These are phyloP conservation scores for Penicillium frequentans DNA, from an alignment of 2,329 filamentous ascomycete genomes.

Conservation along the genomic window DNA sequence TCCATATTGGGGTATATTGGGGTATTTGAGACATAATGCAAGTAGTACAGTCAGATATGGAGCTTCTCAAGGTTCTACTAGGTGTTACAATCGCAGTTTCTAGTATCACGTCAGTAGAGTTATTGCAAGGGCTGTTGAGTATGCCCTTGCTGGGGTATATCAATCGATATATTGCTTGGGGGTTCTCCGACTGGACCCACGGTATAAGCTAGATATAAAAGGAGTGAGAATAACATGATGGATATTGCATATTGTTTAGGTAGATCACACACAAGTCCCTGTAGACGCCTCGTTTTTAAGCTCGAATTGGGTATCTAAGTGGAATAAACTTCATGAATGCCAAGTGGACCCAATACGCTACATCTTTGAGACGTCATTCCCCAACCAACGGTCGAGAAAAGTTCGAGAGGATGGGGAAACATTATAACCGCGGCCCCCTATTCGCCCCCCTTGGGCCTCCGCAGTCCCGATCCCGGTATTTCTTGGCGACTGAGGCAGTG, in stretches of 20 bases:
- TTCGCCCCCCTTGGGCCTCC: neutral
- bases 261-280: neutral
- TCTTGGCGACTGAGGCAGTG: slow-evolving; percentile 33
- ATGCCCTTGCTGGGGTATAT: neutral
- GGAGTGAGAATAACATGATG: neutral
- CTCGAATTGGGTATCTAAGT: neutral
- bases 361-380: neutral
- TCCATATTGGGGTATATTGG: neutral
- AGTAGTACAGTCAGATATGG: neutral
- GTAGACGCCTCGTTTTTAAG: neutral
- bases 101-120: neutral
- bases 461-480: neutral
- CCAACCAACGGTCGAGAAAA: neutral
- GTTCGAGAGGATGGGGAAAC: neutral
- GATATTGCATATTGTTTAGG: neutral
- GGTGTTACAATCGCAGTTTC: neutral
- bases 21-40: neutral
- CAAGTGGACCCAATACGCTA: neutral
- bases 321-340: neutral
- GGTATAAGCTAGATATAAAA: neutral
- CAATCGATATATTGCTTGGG: neutral
- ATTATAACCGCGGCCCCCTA: neutral
- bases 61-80: neutral
- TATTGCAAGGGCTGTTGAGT: neutral
- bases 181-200: too few species aligned